Evolutionary conservation across 2,329 filamentous ascomycete genomes (phyloP).

Genomic region (Cladorrhinum sp.): DNA sequence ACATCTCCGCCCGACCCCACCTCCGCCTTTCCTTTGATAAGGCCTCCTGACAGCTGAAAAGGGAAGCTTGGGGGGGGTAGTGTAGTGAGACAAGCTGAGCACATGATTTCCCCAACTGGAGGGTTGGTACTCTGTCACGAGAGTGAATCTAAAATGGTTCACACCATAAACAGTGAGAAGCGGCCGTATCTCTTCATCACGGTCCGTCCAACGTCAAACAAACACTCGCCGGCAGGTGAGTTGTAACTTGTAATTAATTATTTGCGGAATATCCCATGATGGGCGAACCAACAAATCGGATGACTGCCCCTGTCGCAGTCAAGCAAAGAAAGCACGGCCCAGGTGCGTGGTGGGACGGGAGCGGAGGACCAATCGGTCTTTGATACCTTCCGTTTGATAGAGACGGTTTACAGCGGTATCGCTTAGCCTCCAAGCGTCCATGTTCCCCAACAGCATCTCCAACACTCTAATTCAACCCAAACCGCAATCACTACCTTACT

Average conservation of each 20-base stretch:
- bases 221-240: neutral
- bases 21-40: neutral
- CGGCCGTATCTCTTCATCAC: neutral
- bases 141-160: neutral
- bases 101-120: slow-evolving; percentile 25
- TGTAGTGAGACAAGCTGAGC: slow-evolving; percentile 23
- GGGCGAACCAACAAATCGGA: slow-evolving; percentile 13
- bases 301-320: neutral
- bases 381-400: neutral
- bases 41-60: neutral
- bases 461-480: neutral
- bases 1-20: neutral
- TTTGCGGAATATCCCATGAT: neutral
- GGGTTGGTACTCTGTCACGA: slow-evolving; percentile 18
- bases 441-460: neutral
- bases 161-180: neutral
- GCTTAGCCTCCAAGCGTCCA: slow-evolving; percentile 1
- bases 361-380: neutral
- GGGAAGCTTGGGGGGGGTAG: neutral
- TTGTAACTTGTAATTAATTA: neutral
- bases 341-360: neutral
- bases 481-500: neutral
- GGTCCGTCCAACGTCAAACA: neutral
- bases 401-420: neutral
- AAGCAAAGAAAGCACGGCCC: neutral